Percentiles rank a stretch among this genome's conserved stretches.
Evolutionary conservation across 1,284 basidiomycete genomes (phyloP).

Genomic region (Pseudozyma sp.): DNA sequence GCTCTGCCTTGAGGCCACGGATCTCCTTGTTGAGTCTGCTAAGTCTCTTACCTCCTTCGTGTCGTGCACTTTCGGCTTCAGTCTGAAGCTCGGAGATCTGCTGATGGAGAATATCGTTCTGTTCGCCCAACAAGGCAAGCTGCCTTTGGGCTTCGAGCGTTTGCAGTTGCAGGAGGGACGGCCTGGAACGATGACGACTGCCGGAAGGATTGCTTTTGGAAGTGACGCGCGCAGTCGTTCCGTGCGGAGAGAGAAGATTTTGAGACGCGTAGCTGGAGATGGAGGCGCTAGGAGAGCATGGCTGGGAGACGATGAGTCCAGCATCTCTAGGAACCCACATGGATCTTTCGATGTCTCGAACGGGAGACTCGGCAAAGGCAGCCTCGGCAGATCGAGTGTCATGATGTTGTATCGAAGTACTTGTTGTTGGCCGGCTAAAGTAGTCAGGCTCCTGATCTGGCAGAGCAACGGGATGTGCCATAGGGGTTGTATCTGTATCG

Average conservation of each 20-base stretch:
- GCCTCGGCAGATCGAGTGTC: neutral
- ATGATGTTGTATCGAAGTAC: neutral
- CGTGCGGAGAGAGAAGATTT: constrained; percentile 18
- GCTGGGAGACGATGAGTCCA: constrained; percentile 39
- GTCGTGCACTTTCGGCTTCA: constrained; percentile 55
- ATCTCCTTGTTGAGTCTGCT: constrained; percentile 57
- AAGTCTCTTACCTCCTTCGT: constrained; percentile 51
- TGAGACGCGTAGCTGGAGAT: constrained; percentile 38
- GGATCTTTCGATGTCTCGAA: neutral
- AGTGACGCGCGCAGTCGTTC: neutral
- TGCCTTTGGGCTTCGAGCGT: constrained; percentile 52
- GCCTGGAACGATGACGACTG: constrained; percentile 33
- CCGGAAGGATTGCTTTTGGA: constrained; percentile 2
- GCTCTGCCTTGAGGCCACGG: constrained; percentile 55
- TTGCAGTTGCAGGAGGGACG: constrained; percentile 34
- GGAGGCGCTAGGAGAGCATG: constrained; percentile 44
- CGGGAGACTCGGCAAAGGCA: neutral
- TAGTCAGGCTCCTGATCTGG: constrained; percentile 19
- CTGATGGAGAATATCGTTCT: constrained; percentile 58
- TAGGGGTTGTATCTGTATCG: constrained; percentile 29
- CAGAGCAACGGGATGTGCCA: constrained; percentile 16
- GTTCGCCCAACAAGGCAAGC: constrained; percentile 52
- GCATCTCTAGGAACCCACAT: constrained; percentile 38
- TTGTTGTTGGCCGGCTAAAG: constrained; percentile 18
- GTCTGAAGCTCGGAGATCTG: constrained; percentile 59